Evolutionary conservation across 2,329 filamentous ascomycete genomes (phyloP), one percentile per base, ranked within the genome.

Genomic region (Neopestalotiopsis clavispora): DNA sequence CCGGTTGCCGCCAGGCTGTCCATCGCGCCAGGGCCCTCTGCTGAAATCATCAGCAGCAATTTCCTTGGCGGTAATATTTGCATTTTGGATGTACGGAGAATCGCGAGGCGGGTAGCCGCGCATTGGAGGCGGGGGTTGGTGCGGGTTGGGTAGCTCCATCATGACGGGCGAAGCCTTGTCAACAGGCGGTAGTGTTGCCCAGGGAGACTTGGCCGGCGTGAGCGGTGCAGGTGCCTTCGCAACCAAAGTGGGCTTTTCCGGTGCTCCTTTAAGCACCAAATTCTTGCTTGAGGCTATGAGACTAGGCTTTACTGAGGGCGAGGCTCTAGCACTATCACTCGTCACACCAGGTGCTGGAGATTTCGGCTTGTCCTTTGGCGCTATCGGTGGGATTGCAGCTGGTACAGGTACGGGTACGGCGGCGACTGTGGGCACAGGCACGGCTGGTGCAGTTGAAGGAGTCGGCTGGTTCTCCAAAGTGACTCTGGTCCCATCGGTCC

Each of bases 41-140:
- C 92, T 97, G 76, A 98, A 98, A 73, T 97, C 95, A 79, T 98
- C 96, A 0, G 95, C 93, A 5, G 94, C 94, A 71, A 98, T 97
- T 78, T 98, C 95, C 76, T 94, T 94, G 0, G 92, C 87, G 9
- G 84, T 84, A 20, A 84, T 84, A 20, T 84, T 83, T 72, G 84
- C 83, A 66, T 83, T 83, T 70, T 91, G 90, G 69, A 86, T 84
- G 5, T 84, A 82, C 67, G 87, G 85, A 12, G 84, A 78, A 72
- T 94, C 90, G 75, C 84, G 86, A 28, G 83, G 80, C 68, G 85
- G 80, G 71, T 85, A 85, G 34, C 89, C 64, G 4, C 69, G 66
- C 38, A 52, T 49, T 17, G 61, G 61, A 34, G 61, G 38, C 20
- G 61, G 61, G 9, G 40, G 68, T 86, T 73, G 82, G 76, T 65